Percentiles rank a stretch among this genome's conserved stretches.
These are phyloP conservation scores for Morella rubra DNA, from an alignment of 306 rosid genomes.

Conservation along the genomic window DNA sequence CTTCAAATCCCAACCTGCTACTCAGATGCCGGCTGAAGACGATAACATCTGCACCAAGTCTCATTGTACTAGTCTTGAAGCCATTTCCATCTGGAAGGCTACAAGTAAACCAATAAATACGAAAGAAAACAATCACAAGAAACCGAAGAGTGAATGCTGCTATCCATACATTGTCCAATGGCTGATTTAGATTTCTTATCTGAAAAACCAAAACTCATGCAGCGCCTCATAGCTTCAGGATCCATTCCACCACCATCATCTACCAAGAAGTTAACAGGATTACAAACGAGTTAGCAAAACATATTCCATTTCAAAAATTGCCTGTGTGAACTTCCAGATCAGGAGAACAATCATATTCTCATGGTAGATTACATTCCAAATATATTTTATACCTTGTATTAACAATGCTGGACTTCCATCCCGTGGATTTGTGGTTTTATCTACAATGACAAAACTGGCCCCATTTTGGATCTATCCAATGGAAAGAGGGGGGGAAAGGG, in stretches of 20 bases:
- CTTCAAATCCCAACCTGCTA: constrained; percentile 50
- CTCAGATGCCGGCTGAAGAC: constrained; percentile 69
- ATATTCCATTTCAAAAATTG: constrained; percentile 13
- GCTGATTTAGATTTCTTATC: constrained; percentile 69
- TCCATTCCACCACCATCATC: constrained; percentile 96
- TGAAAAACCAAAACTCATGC: constrained; percentile 97
- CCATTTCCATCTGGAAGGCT: constrained; percentile 93
- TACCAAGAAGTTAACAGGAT: constrained; percentile 34
- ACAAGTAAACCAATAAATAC: constrained; percentile 40
- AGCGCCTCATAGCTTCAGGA: constrained; percentile 77
- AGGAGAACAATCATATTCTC: constrained; percentile 7
- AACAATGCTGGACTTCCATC: constrained; percentile 83
- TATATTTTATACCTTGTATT: constrained; percentile 74
- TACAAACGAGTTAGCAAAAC: constrained; percentile 3
- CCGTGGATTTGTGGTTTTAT: constrained; percentile 75
- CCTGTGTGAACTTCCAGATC: constrained; percentile 24
- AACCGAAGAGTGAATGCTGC: constrained; percentile 26
- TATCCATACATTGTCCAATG: constrained; percentile 81
- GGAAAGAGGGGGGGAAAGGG: constrained; percentile 33
- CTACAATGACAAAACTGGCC: constrained; percentile 85
- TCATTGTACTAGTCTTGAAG: constrained; percentile 95
- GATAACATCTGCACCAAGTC: constrained; percentile 94
- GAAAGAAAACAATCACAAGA: constrained; percentile 19
- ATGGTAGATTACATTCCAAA: constrained; percentile 15
- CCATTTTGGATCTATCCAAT: constrained; percentile 86